Conservation (phyloP, 179 eudicot species). For the Heliamphora pulchella region DNA sequence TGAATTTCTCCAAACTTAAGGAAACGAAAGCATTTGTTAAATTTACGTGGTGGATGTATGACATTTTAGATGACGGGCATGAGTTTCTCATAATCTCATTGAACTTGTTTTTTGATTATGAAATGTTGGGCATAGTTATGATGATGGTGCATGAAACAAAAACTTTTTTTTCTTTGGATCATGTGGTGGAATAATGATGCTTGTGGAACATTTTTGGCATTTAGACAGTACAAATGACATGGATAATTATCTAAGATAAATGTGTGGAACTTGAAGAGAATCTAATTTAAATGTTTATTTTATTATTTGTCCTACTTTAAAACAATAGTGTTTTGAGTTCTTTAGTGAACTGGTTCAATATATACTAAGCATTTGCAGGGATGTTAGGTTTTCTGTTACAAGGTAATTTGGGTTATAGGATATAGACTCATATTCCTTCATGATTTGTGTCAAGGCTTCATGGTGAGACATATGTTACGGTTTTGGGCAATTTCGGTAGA, state of each 20-base stretch:
- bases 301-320: background rate
- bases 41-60: background rate
- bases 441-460: background rate
- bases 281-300: background rate
- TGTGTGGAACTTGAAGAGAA: background rate
- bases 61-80: too few relatives aligned
- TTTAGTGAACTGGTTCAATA: background rate
- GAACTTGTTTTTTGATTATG: background rate
- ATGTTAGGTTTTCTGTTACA: background rate
- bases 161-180: background rate
- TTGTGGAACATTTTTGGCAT: background rate
- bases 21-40: background rate
- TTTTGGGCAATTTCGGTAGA: too few relatives aligned
- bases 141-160: background rate
- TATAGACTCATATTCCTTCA: background rate
- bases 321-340: background rate
- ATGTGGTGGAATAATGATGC: background rate
- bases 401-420: background rate
- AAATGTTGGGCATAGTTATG: background rate
- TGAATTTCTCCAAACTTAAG: too few relatives aligned
- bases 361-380: background rate
- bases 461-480: too few relatives aligned
- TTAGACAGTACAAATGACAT: background rate
- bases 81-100: too few relatives aligned
- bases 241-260: background rate